Evolutionary conservation across 768 basidiomycete species (phyloP), one percentile per base, ranked within the genome.

Genomic region (Lenzites betulinus): DNA sequence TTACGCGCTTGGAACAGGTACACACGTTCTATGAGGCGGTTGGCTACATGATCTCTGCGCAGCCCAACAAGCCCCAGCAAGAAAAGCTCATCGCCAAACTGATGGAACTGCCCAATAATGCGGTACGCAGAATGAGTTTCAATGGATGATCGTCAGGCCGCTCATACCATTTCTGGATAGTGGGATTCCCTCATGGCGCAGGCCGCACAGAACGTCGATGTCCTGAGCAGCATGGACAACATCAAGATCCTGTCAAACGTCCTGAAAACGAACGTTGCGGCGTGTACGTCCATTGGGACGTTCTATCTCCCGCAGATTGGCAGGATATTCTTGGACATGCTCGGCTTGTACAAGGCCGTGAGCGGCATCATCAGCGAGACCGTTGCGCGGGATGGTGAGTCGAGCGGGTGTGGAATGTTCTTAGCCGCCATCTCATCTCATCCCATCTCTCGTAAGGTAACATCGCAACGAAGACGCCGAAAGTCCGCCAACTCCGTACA

Each of bases 11-110:
- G 30, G 30, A 33, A 15, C 38, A 80, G 73, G 94, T 97, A 30
- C 96, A 99, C 73, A 98, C 96, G 0, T 98, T 98, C 80, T 98
- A 98, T 68, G 96, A 98, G 76, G 97, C 97, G 7, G 92, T 98
- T 49, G 97, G 97, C 4, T 94, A 98, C 79, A 98, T 98, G 97
- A 97, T 99, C 68, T 94, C 95, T 22, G 95, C 96, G 1, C 97
- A 98, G 70, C 95, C 96, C 53, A 98, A 99, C 76, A 97, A 97
- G 74, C 89, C 93, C 12, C 92, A 90, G 67, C 97, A 98, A 73
- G 97, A 98, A 75, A 90, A 93, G 66, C 79, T 99, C 54, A 97
- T 99, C 52, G 81, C 87, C 16, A 97, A 95, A 72, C 74, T 99
- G 55, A 99, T 99, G 97, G 94, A 96, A 62, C 77, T 97, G 66